Percentiles rank a stretch among this genome's conserved stretches.
Conservation (phyloP, 495 filamentous ascomycete species). For the Talaromyces wortmannii region DNA sequence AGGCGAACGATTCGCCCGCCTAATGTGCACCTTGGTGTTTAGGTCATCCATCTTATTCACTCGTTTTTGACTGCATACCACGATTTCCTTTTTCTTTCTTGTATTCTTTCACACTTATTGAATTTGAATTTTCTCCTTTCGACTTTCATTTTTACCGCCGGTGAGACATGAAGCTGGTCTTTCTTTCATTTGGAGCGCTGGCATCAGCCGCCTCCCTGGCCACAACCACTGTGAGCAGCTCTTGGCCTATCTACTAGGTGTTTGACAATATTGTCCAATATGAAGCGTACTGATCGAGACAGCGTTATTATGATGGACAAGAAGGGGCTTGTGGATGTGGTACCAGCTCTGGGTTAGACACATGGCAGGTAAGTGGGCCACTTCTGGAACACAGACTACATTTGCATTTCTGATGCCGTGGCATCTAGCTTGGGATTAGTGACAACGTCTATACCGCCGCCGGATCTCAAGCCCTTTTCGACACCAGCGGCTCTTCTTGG, state of each 20-base stretch:
- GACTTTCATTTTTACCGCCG: background rate
- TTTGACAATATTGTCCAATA: background rate
- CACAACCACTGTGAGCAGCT: slow-evolving; percentile 8
- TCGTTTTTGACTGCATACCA: background rate
- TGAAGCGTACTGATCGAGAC: background rate
- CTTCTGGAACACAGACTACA: background rate
- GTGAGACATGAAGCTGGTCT: slow-evolving; percentile 1
- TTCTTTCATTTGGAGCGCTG: slow-evolving; percentile 2
- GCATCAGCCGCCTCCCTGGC: slow-evolving; percentile 4
- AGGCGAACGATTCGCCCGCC: no score
- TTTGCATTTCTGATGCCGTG: background rate
- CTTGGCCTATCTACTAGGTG: background rate
- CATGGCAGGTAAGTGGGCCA: slow-evolving; percentile 17
- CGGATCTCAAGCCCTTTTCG: slow-evolving; percentile 23
- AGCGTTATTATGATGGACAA: slow-evolving; percentile 27
- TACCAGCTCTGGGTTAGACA: slow-evolving; percentile 8
- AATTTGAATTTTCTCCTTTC: background rate
- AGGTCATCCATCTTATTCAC: background rate
- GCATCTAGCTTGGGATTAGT: slow-evolving; percentile 1
- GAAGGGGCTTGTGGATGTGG: slow-evolving; percentile 28
- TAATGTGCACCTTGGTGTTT: background rate
- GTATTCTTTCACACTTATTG: background rate
- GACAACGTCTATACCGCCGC: slow-evolving; percentile 21
- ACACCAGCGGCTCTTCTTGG: slow-evolving; percentile 18
- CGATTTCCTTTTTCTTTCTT: background rate